phyloP scores from a whole-genome alignment of 2,329 filamentous ascomycete species.

The Alternaria sp. region DNA sequence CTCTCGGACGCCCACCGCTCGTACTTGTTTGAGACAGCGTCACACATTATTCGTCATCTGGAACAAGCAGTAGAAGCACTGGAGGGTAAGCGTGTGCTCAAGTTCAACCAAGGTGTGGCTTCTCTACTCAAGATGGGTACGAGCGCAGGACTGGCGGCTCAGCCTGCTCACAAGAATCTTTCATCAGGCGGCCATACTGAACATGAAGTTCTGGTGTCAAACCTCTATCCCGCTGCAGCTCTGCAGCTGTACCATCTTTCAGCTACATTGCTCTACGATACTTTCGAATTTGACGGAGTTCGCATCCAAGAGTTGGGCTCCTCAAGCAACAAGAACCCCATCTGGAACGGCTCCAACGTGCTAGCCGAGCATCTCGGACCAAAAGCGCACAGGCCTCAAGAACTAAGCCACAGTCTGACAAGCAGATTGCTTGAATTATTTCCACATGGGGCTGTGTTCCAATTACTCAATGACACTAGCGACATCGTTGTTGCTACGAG shows the following conservation, averaged over 20 bases:
- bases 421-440: slow-evolving; percentile 1
- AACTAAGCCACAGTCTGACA: not conserved
- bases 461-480: not conserved
- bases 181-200: not conserved
- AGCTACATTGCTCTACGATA: slow-evolving; percentile 3
- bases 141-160: not conserved
- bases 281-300: slow-evolving; percentile 11
- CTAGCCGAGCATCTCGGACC: slow-evolving; percentile 6
- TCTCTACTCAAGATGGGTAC: slow-evolving; percentile 2
- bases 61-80: slow-evolving; percentile 11
- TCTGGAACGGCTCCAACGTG: slow-evolving; percentile 9
- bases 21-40: slow-evolving; percentile 3
- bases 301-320: slow-evolving; percentile 6
- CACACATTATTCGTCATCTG: slow-evolving; percentile 8
- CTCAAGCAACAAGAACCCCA: slow-evolving; percentile 5
- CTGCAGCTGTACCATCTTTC: slow-evolving; percentile 7
- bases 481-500: slow-evolving; percentile 7
- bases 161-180: not conserved
- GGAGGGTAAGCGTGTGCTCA: slow-evolving; percentile 5
- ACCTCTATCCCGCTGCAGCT: slow-evolving; percentile 1
- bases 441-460: slow-evolving; percentile 7
- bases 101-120: slow-evolving; percentile 8
- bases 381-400: not conserved
- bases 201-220: slow-evolving; percentile 3
- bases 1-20: slow-evolving; percentile 1